A percentile compares a stretch with the other conserved stretches of the same genome.
Conservation (phyloP, 805 yeast genomes). For the Candida taoyuanica region DNA sequence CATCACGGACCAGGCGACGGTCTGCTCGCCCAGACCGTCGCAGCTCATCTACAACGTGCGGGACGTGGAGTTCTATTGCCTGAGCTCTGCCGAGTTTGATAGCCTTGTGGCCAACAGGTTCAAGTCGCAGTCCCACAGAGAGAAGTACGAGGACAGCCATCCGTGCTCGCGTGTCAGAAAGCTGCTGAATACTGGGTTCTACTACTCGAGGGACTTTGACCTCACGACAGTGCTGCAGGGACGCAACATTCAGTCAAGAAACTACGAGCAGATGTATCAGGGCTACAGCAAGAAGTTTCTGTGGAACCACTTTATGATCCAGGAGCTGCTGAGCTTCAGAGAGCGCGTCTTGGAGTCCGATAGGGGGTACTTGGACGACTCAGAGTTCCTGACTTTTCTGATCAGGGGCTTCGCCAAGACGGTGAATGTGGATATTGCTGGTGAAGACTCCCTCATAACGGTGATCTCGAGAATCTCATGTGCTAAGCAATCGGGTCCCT, state of each 20-base stretch:
- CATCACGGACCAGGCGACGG: slow-evolving; percentile 47
- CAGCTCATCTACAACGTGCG: slow-evolving; percentile 50
- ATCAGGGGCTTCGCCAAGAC: slow-evolving; percentile 93
- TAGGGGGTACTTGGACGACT: slow-evolving; percentile 54
- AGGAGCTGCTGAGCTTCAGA: slow-evolving; percentile 70
- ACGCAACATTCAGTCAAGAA: slow-evolving; percentile 45
- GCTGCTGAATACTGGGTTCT: slow-evolving; percentile 78
- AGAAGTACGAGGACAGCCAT: slow-evolving; percentile 46
- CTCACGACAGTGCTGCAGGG: slow-evolving; percentile 76
- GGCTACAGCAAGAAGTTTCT: slow-evolving; percentile 72
- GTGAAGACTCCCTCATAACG: slow-evolving; percentile 45
- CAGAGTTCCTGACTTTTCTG: slow-evolving; percentile 72
- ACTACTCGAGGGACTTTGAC: slow-evolving; percentile 87
- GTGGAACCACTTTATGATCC: slow-evolving; percentile 88
- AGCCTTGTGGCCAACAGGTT: slow-evolving; percentile 21
- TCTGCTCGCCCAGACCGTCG: slow-evolving; percentile 54
- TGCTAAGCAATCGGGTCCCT: slow-evolving; percentile 83
- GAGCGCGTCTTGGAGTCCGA: slow-evolving; percentile 58
- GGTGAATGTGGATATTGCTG: slow-evolving; percentile 26
- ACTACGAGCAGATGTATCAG: slow-evolving; percentile 33
- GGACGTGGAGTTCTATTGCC: slow-evolving; percentile 62
- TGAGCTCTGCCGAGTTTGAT: slow-evolving; percentile 55
- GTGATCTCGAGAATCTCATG: slow-evolving; percentile 87
- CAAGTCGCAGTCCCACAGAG: slow-evolving; percentile 22
- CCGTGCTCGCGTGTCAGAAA: slow-evolving; percentile 79